Percentiles rank a stretch among this genome's conserved stretches.
phyloP scores from a whole-genome alignment of 768 basidiomycete genomes.

The Suillus decipiens region DNA sequence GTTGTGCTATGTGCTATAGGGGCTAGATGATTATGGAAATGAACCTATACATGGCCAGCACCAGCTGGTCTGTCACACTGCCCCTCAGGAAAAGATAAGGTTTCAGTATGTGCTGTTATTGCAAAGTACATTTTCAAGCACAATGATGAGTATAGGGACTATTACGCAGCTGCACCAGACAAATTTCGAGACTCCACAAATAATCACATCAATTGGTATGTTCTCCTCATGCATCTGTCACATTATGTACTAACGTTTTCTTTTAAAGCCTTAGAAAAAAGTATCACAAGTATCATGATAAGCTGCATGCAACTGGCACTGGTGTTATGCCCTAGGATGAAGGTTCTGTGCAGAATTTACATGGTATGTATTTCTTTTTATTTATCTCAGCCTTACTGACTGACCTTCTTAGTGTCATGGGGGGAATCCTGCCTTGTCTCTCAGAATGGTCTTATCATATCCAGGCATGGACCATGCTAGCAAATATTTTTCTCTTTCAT shows the following conservation, averaged over 20 bases:
- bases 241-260: neutral
- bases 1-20: no score
- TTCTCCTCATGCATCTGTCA: neutral
- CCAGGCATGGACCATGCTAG: neutral
- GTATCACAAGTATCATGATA: neutral
- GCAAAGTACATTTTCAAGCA: neutral
- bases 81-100: slow-evolving; percentile 1
- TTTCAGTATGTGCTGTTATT: neutral
- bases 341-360: neutral
- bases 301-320: neutral
- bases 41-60: no score
- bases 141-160: neutral
- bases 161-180: neutral
- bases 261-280: slow-evolving; percentile 5
- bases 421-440: slow-evolving; percentile 1
- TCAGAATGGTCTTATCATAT: neutral
- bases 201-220: slow-evolving; percentile 5
- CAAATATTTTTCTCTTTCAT: no score
- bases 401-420: neutral
- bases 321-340: neutral
- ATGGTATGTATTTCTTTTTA: neutral
- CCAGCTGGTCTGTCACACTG: no score
- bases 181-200: neutral
- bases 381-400: no score
- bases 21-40: no score